Conservation (phyloP, 164 flowering plant species). For the Aristolochia contorta region DNA sequence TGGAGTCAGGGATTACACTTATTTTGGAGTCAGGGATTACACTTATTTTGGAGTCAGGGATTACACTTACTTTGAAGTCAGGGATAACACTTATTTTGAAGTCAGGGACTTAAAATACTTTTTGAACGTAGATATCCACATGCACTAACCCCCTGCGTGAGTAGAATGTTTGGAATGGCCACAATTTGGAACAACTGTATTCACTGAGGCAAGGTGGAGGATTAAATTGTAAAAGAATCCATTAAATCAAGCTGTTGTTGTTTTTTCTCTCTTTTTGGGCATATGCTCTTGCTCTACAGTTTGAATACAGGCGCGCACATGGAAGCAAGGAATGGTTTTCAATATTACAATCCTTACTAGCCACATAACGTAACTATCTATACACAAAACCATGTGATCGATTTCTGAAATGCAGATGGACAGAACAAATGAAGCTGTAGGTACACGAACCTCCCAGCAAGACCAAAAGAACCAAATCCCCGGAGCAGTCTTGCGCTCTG, state of each 20-base stretch:
- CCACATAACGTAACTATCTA: slow-evolving; percentile 8
- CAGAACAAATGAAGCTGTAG: not conserved
- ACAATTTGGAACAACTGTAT: not conserved
- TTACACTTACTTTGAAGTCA: too few species aligned
- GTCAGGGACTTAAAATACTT: too few species aligned
- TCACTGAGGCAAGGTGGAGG: not conserved
- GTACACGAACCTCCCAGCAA: not conserved
- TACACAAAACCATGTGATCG: slow-evolving; percentile 8
- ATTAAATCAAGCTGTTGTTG: slow-evolving; percentile 1
- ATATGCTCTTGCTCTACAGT: slow-evolving; percentile 11
- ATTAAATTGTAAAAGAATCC: slow-evolving; percentile 4
- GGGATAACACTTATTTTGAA: too few species aligned
- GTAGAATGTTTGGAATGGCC: too few species aligned
- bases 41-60: too few species aligned
- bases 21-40: too few species aligned
- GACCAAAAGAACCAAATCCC: not conserved
- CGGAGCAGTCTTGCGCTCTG: not conserved
- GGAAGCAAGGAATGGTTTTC: slow-evolving; percentile 4
- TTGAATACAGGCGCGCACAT: slow-evolving; percentile 3
- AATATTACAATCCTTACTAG: slow-evolving; percentile 14
- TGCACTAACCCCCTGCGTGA: too few species aligned
- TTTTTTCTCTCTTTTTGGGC: not conserved
- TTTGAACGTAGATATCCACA: too few species aligned
- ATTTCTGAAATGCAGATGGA: not conserved
- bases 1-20: too few species aligned